Conservation (phyloP, 352 stramenopile genomes). For the Pythium rhizo-oryzae region DNA sequence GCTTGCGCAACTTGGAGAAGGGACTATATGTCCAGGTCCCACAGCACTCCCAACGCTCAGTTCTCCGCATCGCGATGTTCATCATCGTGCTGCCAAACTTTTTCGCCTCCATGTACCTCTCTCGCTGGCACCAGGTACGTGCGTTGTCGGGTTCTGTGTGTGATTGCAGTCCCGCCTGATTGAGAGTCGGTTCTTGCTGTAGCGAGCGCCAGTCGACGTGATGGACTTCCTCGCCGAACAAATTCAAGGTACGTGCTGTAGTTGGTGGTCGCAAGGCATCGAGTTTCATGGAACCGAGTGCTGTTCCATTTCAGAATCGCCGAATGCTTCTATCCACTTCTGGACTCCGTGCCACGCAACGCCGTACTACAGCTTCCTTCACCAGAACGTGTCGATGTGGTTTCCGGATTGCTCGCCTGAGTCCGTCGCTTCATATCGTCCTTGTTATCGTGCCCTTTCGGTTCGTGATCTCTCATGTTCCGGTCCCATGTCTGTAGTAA, state of each 20-base stretch:
- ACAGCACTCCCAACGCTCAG: constrained; percentile 54
- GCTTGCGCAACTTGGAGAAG: constrained; percentile 68
- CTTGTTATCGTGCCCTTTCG: neutral
- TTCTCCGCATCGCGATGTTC: constrained; percentile 53
- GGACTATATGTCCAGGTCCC: constrained; percentile 60
- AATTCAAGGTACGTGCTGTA: constrained; percentile 45
- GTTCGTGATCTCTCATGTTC: neutral
- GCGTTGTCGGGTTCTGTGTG: neutral
- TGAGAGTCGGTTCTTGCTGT: neutral
- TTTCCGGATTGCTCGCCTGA: constrained; percentile 82
- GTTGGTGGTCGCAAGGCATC: neutral
- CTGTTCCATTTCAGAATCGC: constrained; percentile 6
- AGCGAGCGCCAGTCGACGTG: constrained; percentile 75
- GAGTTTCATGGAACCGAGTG: neutral
- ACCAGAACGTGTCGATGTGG: constrained; percentile 84
- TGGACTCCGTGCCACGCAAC: constrained; percentile 87
- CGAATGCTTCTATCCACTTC: constrained; percentile 73
- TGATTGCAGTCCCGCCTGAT: neutral
- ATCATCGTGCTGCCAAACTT: constrained; percentile 68
- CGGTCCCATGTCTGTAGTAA: constrained; percentile 39
- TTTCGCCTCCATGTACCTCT: constrained; percentile 69
- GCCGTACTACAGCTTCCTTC: constrained; percentile 87
- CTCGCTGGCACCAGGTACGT: constrained; percentile 54
- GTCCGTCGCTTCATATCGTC: constrained; percentile 35
- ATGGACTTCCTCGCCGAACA: constrained; percentile 76